A percentile compares a stretch with the other conserved stretches of the same genome.
phyloP scores from a whole-genome alignment of 495 filamentous ascomycete species.

The Daldinia caldariorum region DNA sequence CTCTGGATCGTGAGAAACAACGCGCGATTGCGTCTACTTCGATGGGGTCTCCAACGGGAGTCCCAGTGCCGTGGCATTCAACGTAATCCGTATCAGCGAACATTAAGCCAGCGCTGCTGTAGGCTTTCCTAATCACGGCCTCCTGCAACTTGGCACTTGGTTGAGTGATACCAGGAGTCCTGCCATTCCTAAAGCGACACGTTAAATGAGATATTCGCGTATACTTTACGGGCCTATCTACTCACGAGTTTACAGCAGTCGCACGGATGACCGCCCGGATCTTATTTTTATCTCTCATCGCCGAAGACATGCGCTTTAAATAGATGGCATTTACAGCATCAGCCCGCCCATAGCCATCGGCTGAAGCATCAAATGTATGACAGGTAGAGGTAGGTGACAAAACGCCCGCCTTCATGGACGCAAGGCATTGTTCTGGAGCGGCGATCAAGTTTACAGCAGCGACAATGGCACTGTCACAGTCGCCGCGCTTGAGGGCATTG shows the following conservation, averaged over 20 bases:
- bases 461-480: slow-evolving; percentile 55
- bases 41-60: neutral
- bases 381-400: neutral
- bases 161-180: slow-evolving; percentile 54
- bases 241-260: slow-evolving; percentile 53
- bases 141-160: slow-evolving; percentile 59
- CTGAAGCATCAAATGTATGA: neutral
- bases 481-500: slow-evolving; percentile 48
- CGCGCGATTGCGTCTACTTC: neutral
- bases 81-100: slow-evolving; percentile 46
- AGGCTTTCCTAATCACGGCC: slow-evolving; percentile 52
- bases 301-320: slow-evolving; percentile 48
- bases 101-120: slow-evolving; percentile 47
- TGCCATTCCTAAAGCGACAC: slow-evolving; percentile 53
- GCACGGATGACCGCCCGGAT: slow-evolving; percentile 61
- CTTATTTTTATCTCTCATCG: slow-evolving; percentile 55
- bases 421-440: neutral
- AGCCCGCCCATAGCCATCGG: neutral
- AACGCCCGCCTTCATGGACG: neutral
- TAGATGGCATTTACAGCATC: neutral
- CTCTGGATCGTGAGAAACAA: neutral
- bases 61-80: neutral
- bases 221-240: neutral
- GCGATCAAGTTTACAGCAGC: slow-evolving; percentile 17
- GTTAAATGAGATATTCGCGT: neutral